Evolutionary conservation across 1,284 basidiomycete genomes (phyloP).

Genomic region (Malassezia psittaci): DNA sequence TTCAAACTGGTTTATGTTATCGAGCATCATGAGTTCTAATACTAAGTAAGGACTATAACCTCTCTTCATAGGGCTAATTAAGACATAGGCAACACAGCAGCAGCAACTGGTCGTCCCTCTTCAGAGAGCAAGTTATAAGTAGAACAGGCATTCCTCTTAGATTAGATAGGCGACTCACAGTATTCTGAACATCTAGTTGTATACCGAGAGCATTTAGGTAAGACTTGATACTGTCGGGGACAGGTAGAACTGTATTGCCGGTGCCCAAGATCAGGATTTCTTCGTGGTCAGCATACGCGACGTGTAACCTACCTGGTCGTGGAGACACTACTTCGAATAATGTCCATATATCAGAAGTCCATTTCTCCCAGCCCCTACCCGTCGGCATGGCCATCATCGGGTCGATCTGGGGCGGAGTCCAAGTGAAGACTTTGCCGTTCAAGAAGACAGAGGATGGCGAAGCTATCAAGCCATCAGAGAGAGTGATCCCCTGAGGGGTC

Average conservation of each 20-base stretch:
- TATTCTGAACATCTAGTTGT: conserved; percentile 81
- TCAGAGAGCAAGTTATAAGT: conserved; percentile 84
- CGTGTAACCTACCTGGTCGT: conserved; percentile 60
- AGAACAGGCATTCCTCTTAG: conserved; percentile 74
- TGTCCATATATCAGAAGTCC: conserved; percentile 64
- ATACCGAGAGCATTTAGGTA: conserved; percentile 69
- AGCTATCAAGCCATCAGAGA: conserved; percentile 58
- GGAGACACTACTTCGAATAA: conserved; percentile 72
- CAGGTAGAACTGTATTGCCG: conserved; percentile 60
- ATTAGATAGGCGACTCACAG: conserved; percentile 54
- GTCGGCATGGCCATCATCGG: conserved; percentile 49
- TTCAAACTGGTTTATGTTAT: background rate
- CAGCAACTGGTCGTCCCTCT: conserved; percentile 78
- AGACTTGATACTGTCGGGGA: conserved; percentile 60
- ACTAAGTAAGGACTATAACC: too few relatives aligned
- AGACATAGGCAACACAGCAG: conserved; percentile 64
- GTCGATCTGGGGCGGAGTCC: conserved; percentile 64
- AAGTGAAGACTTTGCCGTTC: conserved; percentile 72
- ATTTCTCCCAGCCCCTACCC: conserved; percentile 51
- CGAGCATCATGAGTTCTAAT: too few relatives aligned
- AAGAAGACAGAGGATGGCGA: conserved; percentile 69
- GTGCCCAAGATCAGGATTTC: conserved; percentile 83
- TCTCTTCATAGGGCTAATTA: background rate
- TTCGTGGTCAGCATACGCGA: conserved; percentile 43
- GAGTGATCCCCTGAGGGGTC: background rate